These are phyloP conservation scores for Sphaerosporella brunnea DNA, from an alignment of 495 filamentous ascomycete species.

Conservation along the genomic window DNA sequence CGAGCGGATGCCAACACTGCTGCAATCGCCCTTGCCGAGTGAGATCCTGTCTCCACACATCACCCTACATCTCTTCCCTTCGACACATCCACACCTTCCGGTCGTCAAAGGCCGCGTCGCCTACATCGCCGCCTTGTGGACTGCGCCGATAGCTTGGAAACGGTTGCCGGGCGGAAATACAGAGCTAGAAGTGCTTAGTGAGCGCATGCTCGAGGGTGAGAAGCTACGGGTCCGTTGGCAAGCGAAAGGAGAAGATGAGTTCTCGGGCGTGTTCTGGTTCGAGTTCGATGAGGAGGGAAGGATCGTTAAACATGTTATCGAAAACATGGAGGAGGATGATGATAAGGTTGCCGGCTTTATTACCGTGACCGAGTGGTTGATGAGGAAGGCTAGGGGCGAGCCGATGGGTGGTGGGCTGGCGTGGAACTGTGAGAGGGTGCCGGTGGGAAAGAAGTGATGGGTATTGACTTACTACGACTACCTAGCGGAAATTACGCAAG, in stretches of 20 bases:
- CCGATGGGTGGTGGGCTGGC: conserved; percentile 30
- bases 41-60: conserved; percentile 79
- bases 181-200: conserved; percentile 64
- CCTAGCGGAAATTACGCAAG: no score
- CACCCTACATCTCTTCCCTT: conserved; percentile 87
- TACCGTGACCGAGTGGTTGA: conserved; percentile 24
- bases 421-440: conserved; percentile 23
- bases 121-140: conserved; percentile 88
- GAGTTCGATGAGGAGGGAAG: conserved; percentile 84
- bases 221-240: conserved; percentile 78
- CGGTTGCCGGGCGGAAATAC: conserved; percentile 79
- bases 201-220: conserved; percentile 62
- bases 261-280: conserved; percentile 78
- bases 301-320: conserved; percentile 73
- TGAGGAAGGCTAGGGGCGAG: conserved; percentile 19
- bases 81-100: conserved; percentile 87
- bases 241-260: conserved; percentile 36
- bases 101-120: conserved; percentile 74
- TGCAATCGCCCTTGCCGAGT: conserved; percentile 63
- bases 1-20: conserved; percentile 65
- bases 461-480: no score
- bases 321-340: conserved; percentile 66
- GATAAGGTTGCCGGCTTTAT: conserved; percentile 14
- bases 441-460: no score
- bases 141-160: conserved; percentile 87